Percentiles rank a stretch among this genome's conserved stretches.
phyloP scores from a whole-genome alignment of 2,329 filamentous ascomycete genomes.

The Cadophora luteo-olivacea region DNA sequence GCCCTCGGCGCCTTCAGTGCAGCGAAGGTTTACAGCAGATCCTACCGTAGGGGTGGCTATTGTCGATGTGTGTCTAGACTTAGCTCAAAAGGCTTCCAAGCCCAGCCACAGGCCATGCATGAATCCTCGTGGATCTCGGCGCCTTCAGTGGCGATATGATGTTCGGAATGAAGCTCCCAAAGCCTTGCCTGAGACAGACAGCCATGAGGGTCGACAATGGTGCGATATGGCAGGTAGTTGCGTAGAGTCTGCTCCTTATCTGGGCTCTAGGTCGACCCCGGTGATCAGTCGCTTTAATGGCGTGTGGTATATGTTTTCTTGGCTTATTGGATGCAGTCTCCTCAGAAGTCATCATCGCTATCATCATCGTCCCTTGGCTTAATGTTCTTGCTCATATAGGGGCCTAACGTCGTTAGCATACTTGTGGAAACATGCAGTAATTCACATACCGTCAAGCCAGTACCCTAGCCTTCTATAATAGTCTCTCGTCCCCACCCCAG shows the following conservation, averaged over 20 bases:
- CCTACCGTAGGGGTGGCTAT: background rate
- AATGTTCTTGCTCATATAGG: slow-evolving; percentile 45
- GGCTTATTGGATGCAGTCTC: background rate
- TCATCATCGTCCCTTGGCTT: slow-evolving; percentile 42
- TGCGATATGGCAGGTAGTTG: background rate
- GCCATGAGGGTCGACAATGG: background rate
- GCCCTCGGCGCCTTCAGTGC: background rate
- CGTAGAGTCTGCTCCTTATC: background rate
- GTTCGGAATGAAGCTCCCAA: background rate
- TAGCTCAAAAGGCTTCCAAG: background rate
- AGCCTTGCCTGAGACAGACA: background rate
- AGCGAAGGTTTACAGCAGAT: background rate
- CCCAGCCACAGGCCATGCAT: background rate
- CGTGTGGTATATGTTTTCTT: background rate
- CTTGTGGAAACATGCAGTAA: slow-evolving; percentile 43
- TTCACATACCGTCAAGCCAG: slow-evolving; percentile 90
- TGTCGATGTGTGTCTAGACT: background rate
- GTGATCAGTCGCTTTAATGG: background rate
- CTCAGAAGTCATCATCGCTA: slow-evolving; percentile 40
- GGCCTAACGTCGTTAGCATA: slow-evolving; percentile 33
- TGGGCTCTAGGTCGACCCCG: background rate
- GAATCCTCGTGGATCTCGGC: background rate
- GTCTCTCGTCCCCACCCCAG: slow-evolving; percentile 93
- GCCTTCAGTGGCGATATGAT: background rate
- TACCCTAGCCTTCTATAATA: slow-evolving; percentile 96